phyloP scores from a whole-genome alignment of 441 rosid species.

The Corymbia citriodora region DNA sequence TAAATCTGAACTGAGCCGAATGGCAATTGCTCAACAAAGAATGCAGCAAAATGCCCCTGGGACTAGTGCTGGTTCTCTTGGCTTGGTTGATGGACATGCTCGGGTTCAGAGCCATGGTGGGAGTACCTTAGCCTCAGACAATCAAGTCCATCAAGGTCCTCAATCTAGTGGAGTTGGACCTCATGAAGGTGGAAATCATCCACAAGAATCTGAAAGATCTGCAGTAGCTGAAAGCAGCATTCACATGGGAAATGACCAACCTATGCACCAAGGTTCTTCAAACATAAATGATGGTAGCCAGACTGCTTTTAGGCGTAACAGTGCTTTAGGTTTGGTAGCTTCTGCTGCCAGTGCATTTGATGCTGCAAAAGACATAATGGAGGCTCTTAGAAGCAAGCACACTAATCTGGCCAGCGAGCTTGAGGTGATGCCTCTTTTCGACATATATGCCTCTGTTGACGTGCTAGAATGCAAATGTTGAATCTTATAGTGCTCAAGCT shows the following conservation, averaged over 20 bases:
- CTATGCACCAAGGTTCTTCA: conserved; percentile 67
- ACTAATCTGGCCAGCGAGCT: conserved; percentile 92
- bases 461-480: neutral
- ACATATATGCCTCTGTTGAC: neutral
- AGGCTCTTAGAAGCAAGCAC: conserved; percentile 94
- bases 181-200: conserved; percentile 73
- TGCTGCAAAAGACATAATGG: conserved; percentile 99
- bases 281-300: conserved; percentile 59
- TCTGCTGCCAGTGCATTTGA: conserved; percentile 92
- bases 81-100: conserved; percentile 45
- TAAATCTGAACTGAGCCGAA: conserved; percentile 72
- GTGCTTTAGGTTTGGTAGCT: conserved; percentile 56
- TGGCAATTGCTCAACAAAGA: conserved; percentile 86
- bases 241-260: conserved; percentile 63
- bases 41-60: conserved; percentile 71
- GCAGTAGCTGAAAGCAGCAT: conserved; percentile 43
- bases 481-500: neutral
- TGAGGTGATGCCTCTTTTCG: conserved; percentile 56
- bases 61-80: conserved; percentile 46
- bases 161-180: conserved; percentile 57
- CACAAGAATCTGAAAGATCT: conserved; percentile 79
- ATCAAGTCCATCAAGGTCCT: conserved; percentile 58
- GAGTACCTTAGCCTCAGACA: conserved; percentile 46
- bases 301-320: conserved; percentile 52
- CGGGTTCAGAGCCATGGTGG: conserved; percentile 56